phyloP scores from a whole-genome alignment of 306 rosid species.

The Lathyrus sativus region DNA sequence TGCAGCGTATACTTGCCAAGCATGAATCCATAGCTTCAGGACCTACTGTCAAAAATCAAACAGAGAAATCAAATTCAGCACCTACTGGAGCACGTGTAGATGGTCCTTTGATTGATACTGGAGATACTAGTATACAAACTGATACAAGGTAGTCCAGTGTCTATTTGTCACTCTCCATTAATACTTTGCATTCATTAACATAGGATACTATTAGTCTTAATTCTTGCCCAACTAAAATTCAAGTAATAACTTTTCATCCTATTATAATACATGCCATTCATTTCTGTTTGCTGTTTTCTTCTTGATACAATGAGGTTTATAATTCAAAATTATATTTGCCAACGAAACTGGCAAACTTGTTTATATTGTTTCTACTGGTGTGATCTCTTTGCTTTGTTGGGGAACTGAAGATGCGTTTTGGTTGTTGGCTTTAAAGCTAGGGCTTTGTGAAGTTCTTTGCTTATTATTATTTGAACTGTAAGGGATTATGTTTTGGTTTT shows the following conservation, averaged over 20 bases:
- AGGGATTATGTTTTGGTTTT: conserved; percentile 4
- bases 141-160: conserved; percentile 53
- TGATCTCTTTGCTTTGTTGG: conserved; percentile 24
- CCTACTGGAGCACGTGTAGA: conserved; percentile 57
- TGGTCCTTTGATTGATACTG: conserved; percentile 80
- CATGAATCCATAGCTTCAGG: conserved; percentile 92
- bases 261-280: conserved; percentile 4
- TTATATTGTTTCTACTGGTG: conserved; percentile 23
- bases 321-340: conserved; percentile 31
- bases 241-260: conserved; percentile 25
- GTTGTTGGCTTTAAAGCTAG: conserved; percentile 25
- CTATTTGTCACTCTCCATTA: conserved; percentile 13
- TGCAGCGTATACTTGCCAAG: conserved; percentile 87
- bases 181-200: conserved; percentile 36
- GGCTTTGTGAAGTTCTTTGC: conserved; percentile 26
- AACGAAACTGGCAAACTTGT: conserved; percentile 10
- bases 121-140: conserved; percentile 62
- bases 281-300: conserved; percentile 21
- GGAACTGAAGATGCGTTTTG: conserved; percentile 28
- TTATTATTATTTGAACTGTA: conserved; percentile 17
- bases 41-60: conserved; percentile 47
- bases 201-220: conserved; percentile 10
- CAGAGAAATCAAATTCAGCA: conserved; percentile 59
- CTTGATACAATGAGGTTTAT: conserved; percentile 13
- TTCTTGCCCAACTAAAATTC: conserved; percentile 3